phyloP scores from a whole-genome alignment of 148 eudicot genomes.

The Rhododendron vialii region DNA sequence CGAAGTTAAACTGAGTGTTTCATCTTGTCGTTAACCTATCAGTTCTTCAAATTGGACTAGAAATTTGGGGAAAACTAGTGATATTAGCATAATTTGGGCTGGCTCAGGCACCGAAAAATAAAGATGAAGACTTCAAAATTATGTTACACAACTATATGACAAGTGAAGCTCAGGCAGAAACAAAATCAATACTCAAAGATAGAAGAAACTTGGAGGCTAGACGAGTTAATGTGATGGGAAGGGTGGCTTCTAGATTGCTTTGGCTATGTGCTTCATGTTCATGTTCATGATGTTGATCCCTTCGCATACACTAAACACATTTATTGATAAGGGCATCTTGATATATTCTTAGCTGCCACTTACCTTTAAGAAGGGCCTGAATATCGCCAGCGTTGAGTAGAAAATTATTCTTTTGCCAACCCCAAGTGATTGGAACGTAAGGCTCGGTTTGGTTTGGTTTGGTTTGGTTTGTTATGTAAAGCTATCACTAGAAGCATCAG shows the following conservation, averaged over 20 bases:
- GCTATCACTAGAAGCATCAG: not conserved
- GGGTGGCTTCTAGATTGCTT: not conserved
- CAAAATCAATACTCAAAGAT: not conserved
- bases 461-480: not conserved
- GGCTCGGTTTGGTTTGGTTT: too few species aligned
- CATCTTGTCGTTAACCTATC: not conserved
- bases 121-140: not conserved
- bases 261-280: not conserved
- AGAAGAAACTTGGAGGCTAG: not conserved
- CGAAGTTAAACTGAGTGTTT: not conserved
- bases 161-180: not conserved
- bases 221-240: not conserved
- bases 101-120: not conserved
- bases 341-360: not conserved
- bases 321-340: not conserved
- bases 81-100: not conserved
- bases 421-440: too few species aligned
- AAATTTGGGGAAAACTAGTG: not conserved
- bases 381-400: not conserved
- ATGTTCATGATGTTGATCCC: not conserved
- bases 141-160: not conserved
- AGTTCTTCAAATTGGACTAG: not conserved
- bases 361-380: not conserved
- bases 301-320: not conserved
- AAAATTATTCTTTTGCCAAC: not conserved